Evolutionary conservation across 1,139 yeast species (phyloP).

Genomic region (Blastobotrys aristatus): DNA sequence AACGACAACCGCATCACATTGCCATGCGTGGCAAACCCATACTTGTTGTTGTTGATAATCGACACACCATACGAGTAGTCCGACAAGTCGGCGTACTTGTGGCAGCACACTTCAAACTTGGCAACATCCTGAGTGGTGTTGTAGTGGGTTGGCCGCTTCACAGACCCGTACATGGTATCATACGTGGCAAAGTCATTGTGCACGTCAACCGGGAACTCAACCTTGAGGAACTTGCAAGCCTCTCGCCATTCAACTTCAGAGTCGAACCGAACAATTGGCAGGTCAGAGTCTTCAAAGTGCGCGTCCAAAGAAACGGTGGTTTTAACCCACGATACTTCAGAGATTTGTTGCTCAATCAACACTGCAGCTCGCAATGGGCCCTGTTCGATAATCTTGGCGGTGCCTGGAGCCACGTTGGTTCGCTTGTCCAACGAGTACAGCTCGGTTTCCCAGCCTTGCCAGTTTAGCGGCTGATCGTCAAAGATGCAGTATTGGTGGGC

Average conservation of each 20-base stretch:
- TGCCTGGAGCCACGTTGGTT: constrained; percentile 42
- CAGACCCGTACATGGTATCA: constrained; percentile 91
- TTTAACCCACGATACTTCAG: constrained; percentile 53
- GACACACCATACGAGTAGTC: constrained; percentile 84
- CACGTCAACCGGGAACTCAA: constrained; percentile 86
- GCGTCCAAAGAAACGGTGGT: constrained; percentile 72
- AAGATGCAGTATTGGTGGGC: constrained; percentile 75
- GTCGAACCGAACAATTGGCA: constrained; percentile 45
- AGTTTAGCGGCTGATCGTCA: constrained; percentile 84
- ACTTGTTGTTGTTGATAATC: constrained; percentile 75
- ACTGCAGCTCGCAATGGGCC: constrained; percentile 61
- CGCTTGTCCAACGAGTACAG: constrained; percentile 70
- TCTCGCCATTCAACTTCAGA: constrained; percentile 83
- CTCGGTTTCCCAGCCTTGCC: constrained; percentile 98
- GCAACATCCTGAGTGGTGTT: constrained; percentile 97
- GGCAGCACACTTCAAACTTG: constrained; percentile 92
- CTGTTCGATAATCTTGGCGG: constrained; percentile 42
- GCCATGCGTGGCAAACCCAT: constrained; percentile 93
- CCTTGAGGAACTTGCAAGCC: constrained; percentile 80
- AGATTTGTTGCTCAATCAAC: constrained; percentile 51
- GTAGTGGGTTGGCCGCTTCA: constrained; percentile 87
- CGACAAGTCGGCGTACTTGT: constrained; percentile 86
- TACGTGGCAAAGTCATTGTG: constrained; percentile 73
- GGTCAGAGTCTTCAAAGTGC: constrained; percentile 22
- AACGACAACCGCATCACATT: constrained; percentile 77